Base-by-base conservation (phyloP, 2,329 filamentous ascomycete genomes). In the Verticillium dahliae region DNA sequence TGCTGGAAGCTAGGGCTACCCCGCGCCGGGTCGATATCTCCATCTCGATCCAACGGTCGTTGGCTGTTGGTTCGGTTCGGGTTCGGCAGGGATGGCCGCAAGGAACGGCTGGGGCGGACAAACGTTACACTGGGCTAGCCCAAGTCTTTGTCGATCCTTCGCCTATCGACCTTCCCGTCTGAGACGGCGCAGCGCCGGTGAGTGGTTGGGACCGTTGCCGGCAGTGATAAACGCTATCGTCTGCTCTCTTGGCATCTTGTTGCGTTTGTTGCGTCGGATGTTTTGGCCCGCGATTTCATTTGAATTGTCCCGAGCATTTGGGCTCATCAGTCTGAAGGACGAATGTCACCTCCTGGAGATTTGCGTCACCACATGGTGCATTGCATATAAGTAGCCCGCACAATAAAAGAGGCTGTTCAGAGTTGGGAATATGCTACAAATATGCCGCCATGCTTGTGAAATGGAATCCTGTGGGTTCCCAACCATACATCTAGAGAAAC, bases 121-220 rank as follows among this genome's bases (percentile, higher is more conserved):
- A 58, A 65, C 62, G 57, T 62, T 62, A 52, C 54, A 35, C n/a
- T 52, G 41, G 2, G 18, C 14, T 14, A 31, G 62, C 62, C 27
- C 62, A 65, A 62, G 63, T 33, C 50, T 27, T 27, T 22, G 38
- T 18, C 58, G 33, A 60, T 60, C 50, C 58, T 63, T 50, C 60
- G 5, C 34, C n/a, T 59, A 45, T 60, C 60, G 60, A 65, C 62
- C 63, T 65, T 65, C 63, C 62, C 62, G n/a, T 63, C 63, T 60
- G 27, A 45, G 39, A n/a, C 15, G 39, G 6, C n/a, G 45, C 5
- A 4, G 22, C 45, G 45, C 45, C 22, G 45, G 22, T 50, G 22
- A 50, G 45, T 50, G 18, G 45, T 22, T 50, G 7, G 45, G 27
- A 27, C 3, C 27, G 27, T 27, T 27, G 27, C 27, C 27, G 27